These are phyloP conservation scores for Thielaviopsis musarum DNA, from an alignment of 2,329 filamentous ascomycete genomes.

Conservation along the genomic window DNA sequence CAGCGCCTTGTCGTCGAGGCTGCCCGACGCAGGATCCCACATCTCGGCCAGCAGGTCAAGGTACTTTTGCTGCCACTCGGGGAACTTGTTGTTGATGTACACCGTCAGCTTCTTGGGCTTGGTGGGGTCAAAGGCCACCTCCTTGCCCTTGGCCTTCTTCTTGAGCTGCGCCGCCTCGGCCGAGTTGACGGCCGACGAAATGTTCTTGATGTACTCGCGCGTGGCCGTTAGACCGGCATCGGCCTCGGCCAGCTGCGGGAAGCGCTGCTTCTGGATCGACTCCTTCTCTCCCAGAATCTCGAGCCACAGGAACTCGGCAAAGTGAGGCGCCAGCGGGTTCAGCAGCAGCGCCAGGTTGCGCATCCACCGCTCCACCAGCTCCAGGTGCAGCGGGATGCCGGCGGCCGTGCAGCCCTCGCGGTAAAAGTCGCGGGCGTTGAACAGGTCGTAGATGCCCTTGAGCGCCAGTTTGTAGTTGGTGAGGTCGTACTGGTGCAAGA, in stretches of 20 bases:
- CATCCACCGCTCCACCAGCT: conserved; percentile 63
- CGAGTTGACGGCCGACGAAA: conserved; percentile 65
- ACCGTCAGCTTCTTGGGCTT: conserved; percentile 84
- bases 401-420: conserved; percentile 64
- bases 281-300: conserved; percentile 66
- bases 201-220: conserved; percentile 63
- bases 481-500: conserved; percentile 58
- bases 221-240: conserved; percentile 57
- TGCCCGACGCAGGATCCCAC: conserved; percentile 44
- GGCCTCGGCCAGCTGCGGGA: conserved; percentile 50
- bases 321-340: conserved; percentile 77
- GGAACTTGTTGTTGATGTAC: conserved; percentile 64
- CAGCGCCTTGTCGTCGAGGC: conserved; percentile 64
- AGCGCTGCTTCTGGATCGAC: conserved; percentile 65
- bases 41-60: conserved; percentile 60
- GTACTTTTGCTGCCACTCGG: conserved; percentile 82
- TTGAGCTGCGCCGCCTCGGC: conserved; percentile 72
- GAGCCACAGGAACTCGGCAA: conserved; percentile 85
- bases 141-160: conserved; percentile 87
- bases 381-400: conserved; percentile 72
- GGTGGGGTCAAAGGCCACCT: conserved; percentile 69
- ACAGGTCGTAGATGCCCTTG: conserved; percentile 81
- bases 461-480: conserved; percentile 46
- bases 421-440: conserved; percentile 76
- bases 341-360: conserved; percentile 74